These are phyloP conservation scores for Saccharomycopsis microspora DNA, from an alignment of 805 yeast genomes.

Conservation along the genomic window DNA sequence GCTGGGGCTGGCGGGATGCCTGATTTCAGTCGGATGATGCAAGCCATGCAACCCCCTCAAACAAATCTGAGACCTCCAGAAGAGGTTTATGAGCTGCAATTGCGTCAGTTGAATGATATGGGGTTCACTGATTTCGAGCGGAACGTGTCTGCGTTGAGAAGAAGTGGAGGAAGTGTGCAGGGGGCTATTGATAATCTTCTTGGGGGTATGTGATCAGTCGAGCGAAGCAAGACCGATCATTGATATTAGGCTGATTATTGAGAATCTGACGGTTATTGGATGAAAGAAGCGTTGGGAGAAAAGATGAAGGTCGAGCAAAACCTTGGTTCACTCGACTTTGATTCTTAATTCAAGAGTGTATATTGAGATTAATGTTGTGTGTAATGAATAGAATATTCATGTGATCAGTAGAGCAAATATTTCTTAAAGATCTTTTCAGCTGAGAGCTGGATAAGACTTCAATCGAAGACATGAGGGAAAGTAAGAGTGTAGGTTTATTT, in stretches of 20 bases:
- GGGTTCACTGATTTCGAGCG: constrained; percentile 88
- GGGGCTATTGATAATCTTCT: constrained; percentile 88
- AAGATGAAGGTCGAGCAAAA: no score
- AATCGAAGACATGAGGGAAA: no score
- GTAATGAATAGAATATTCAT: no score
- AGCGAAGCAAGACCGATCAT: not conserved
- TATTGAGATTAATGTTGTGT: no score
- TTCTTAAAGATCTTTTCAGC: no score
- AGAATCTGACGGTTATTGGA: not conserved
- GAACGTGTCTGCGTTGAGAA: constrained; percentile 82
- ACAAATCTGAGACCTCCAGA: constrained; percentile 66
- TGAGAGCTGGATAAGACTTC: no score
- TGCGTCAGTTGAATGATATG: constrained; percentile 70
- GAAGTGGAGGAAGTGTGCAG: constrained; percentile 95
- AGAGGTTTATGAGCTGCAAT: constrained; percentile 60
- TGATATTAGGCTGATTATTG: not conserved
- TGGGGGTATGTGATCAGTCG: constrained; percentile 28
- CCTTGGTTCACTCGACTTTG: no score
- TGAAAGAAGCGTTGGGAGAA: no score
- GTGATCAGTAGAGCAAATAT: no score
- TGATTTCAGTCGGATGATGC: constrained; percentile 6
- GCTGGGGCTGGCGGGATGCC: constrained; percentile 63
- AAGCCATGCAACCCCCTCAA: constrained; percentile 15
- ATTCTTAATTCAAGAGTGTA: no score
- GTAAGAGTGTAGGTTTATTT: no score